phyloP scores from a whole-genome alignment of 2,329 filamentous ascomycete genomes.

The Fusarium chuoi region DNA sequence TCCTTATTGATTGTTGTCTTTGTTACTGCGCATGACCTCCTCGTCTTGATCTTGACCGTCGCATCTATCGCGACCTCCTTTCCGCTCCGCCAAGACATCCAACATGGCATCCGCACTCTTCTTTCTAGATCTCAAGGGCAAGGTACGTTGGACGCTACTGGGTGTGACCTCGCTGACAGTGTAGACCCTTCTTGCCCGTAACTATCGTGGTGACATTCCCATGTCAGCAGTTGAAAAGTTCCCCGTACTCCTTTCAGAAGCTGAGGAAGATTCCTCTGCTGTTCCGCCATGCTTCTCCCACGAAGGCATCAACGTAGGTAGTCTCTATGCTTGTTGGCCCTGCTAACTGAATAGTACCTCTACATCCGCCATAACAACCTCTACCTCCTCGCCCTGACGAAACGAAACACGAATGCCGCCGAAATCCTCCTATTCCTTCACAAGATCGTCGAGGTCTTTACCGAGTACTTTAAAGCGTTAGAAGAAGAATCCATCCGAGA shows the following conservation, averaged over 20 bases:
- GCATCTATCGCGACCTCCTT: conserved; percentile 45
- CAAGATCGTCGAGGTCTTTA: conserved; percentile 98
- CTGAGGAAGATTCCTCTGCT: conserved; percentile 98
- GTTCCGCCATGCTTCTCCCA: conserved; percentile 98
- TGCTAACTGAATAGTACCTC: conserved; percentile 74
- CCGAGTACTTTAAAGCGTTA: conserved; percentile 98
- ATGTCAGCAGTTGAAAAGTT: conserved; percentile 99
- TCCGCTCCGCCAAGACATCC: conserved; percentile 29
- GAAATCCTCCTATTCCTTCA: conserved; percentile 98
- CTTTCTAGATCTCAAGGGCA: conserved; percentile 99
- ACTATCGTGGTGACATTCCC: conserved; percentile 98
- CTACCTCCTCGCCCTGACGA: conserved; percentile 96
- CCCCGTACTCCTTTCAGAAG: conserved; percentile 93
- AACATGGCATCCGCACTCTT: conserved; percentile 93
- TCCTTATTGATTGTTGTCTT: conserved; percentile 4
- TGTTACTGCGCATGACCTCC: conserved; percentile 30
- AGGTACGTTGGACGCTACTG: conserved; percentile 65
- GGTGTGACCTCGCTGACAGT: conserved; percentile 1
- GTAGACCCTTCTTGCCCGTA: conserved; percentile 96
- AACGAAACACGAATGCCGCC: conserved; percentile 98
- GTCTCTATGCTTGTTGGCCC: background rate
- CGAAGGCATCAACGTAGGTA: conserved; percentile 93
- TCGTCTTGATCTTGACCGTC: conserved; percentile 19
- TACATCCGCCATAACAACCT: conserved; percentile 99
- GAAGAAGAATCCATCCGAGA: conserved; percentile 99